Percentiles rank a stretch among this genome's conserved stretches.
Conservation (phyloP, 352 stramenopile species). For the Globisporangium cederbergense region DNA sequence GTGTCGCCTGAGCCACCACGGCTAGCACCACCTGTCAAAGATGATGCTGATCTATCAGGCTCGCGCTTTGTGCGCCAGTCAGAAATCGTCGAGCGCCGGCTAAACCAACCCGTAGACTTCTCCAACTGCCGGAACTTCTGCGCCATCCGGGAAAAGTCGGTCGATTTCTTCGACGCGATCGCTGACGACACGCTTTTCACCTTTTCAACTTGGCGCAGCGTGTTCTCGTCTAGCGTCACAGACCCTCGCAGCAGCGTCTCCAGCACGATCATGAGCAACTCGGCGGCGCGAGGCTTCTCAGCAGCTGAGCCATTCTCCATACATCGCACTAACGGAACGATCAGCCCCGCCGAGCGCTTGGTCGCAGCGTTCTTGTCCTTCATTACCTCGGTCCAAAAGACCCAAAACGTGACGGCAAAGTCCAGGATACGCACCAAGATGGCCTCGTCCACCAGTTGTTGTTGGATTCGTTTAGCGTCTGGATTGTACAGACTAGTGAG, state of each 20-base stretch:
- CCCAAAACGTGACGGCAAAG: constrained; percentile 72
- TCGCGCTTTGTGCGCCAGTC: constrained; percentile 14
- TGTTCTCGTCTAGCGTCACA: constrained; percentile 49
- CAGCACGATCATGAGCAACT: constrained; percentile 68
- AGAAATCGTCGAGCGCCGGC: constrained; percentile 27
- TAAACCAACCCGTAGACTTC: constrained; percentile 52
- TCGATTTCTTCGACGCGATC: constrained; percentile 66
- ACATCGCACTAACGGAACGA: constrained; percentile 53
- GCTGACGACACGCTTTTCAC: constrained; percentile 40
- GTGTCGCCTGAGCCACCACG: too few species aligned
- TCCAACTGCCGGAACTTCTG: constrained; percentile 67
- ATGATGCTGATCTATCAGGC: not conserved
- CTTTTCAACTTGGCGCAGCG: constrained; percentile 41
- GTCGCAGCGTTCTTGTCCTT: constrained; percentile 44
- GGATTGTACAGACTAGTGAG: constrained; percentile 47
- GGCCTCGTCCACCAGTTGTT: constrained; percentile 33
- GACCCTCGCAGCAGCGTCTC: constrained; percentile 45
- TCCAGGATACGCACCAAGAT: constrained; percentile 65
- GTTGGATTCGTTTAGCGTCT: constrained; percentile 6
- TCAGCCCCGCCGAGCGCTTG: constrained; percentile 50
- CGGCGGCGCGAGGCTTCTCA: constrained; percentile 58
- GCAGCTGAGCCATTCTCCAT: constrained; percentile 40
- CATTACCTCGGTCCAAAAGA: constrained; percentile 57
- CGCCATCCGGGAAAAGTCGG: constrained; percentile 58
- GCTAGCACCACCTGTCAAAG: not conserved